phyloP scores from a whole-genome alignment of 1,284 basidiomycete genomes.

The Cryptococcus sp. region DNA sequence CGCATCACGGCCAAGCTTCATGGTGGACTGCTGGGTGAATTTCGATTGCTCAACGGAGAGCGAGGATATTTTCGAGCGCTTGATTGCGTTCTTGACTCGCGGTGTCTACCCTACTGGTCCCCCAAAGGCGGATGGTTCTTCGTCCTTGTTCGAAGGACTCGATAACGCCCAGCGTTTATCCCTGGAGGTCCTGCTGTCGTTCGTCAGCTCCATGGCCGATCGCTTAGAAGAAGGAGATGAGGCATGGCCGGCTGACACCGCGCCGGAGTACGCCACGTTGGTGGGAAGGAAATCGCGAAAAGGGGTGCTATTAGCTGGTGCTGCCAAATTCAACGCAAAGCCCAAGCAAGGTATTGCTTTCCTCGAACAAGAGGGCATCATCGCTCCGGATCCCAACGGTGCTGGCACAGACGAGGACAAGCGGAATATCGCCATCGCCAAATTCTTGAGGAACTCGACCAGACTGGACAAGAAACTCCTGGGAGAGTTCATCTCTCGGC shows the following conservation, averaged over 20 bases:
- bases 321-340: slow-evolving; percentile 89
- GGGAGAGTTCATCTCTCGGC: slow-evolving; percentile 89
- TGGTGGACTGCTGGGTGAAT: slow-evolving; percentile 94
- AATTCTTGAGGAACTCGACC: slow-evolving; percentile 81
- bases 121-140: slow-evolving; percentile 39
- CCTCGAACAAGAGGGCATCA: slow-evolving; percentile 82
- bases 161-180: slow-evolving; percentile 83
- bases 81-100: slow-evolving; percentile 89
- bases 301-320: slow-evolving; percentile 79
- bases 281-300: slow-evolving; percentile 79
- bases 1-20: slow-evolving; percentile 70
- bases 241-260: slow-evolving; percentile 63
- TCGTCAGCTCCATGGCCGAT: slow-evolving; percentile 84
- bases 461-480: slow-evolving; percentile 90
- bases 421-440: slow-evolving; percentile 60
- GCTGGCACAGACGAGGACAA: slow-evolving; percentile 40
- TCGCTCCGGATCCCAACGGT: slow-evolving; percentile 54
- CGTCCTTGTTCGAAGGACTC: slow-evolving; percentile 61
- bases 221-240: slow-evolving; percentile 70
- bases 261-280: slow-evolving; percentile 63
- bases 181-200: slow-evolving; percentile 82
- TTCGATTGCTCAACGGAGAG: slow-evolving; percentile 97
- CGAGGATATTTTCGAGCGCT: slow-evolving; percentile 90
- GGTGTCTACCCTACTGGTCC: slow-evolving; percentile 68
- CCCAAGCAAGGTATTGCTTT: slow-evolving; percentile 91